Conservation (phyloP, 2,329 filamentous ascomycete genomes). For the Venturia oleaginea region DNA sequence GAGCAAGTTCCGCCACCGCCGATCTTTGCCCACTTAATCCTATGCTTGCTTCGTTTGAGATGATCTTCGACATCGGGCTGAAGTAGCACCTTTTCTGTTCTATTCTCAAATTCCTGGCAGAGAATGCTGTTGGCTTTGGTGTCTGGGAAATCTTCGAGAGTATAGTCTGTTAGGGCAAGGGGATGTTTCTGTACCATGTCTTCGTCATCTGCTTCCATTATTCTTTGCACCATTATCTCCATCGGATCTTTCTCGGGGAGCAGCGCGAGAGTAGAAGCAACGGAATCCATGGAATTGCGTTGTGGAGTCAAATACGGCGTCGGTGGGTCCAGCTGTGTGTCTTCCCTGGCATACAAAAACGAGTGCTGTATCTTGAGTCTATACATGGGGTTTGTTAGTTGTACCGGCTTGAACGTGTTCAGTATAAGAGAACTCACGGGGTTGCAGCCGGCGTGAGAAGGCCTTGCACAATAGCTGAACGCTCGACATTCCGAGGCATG, state of each 20-base stretch:
- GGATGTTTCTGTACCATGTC: neutral
- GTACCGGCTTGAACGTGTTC: neutral
- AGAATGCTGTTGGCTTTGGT: neutral
- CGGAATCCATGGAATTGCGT: neutral
- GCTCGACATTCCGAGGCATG: neutral
- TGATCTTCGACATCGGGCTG: neutral
- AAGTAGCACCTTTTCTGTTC: neutral
- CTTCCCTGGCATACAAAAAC: neutral
- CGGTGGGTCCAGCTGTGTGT: neutral
- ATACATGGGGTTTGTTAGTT: neutral
- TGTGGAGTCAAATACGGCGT: neutral
- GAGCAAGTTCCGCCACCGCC: neutral
- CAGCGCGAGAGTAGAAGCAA: neutral
- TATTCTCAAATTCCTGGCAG: neutral
- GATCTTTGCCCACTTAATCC: neutral
- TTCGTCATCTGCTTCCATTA: neutral
- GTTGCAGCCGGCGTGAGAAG: neutral
- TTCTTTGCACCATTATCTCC: neutral
- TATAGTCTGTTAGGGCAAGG: neutral
- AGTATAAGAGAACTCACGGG: neutral
- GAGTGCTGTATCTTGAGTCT: neutral
- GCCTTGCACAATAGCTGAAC: neutral
- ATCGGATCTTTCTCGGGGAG: neutral
- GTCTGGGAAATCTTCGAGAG: neutral
- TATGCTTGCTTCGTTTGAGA: neutral